These are phyloP conservation scores for Ochromonas danica DNA, from an alignment of 108 stramenopile genomes.

Conservation along the genomic window DNA sequence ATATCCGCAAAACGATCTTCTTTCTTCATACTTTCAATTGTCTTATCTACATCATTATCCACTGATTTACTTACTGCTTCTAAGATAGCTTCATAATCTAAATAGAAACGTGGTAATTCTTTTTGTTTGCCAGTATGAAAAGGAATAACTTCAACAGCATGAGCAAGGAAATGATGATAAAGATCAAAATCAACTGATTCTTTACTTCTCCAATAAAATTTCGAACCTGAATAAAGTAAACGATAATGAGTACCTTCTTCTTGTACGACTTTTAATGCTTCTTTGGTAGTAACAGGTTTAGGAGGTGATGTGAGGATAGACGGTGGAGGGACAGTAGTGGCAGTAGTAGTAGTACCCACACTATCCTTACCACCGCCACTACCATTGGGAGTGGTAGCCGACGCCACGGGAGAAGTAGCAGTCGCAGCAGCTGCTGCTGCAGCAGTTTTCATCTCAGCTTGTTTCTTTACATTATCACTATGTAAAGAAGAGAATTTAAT, in stretches of 20 bases:
- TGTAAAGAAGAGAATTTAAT: not conserved
- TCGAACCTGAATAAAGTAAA: constrained; percentile 19
- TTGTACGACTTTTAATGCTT: no score
- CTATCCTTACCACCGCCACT: not conserved
- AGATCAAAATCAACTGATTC: constrained; percentile 1
- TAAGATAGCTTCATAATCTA: not conserved
- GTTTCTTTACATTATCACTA: not conserved
- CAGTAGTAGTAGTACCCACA: not conserved
- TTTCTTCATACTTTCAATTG: not conserved
- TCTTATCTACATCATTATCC: not conserved
- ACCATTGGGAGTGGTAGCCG: no score
- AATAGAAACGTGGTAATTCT: not conserved
- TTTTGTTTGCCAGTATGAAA: not conserved
- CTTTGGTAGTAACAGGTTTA: no score
- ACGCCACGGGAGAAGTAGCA: no score
- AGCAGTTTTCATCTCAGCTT: not conserved
- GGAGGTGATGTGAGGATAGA: not conserved
- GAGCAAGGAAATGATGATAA: not conserved
- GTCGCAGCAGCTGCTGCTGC: no score
- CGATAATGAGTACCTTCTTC: not conserved
- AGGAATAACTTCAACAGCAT: constrained; percentile 4
- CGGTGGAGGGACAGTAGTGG: not conserved
- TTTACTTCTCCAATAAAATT: not conserved
- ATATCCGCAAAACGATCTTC: not conserved
- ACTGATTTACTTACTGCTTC: not conserved